Conservation (phyloP, 202 grass and related monocot genomes). For the Schoenoplectus tabernaemontani region DNA sequence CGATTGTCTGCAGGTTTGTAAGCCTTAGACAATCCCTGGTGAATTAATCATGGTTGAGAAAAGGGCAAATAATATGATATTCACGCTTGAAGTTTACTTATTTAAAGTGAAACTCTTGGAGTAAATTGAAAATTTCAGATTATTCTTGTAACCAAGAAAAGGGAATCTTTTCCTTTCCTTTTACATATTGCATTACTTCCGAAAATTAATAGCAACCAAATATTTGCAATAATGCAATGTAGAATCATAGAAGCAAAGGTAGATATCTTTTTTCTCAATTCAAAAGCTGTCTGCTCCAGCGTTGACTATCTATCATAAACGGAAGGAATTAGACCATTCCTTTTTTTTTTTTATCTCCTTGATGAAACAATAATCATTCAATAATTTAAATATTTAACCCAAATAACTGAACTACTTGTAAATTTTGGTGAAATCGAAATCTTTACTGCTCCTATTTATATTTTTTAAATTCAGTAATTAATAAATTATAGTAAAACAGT, state of each 20-base stretch:
- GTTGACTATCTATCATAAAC: no score
- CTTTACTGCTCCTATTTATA: no score
- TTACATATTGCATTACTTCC: not conserved
- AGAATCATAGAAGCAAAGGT: not conserved
- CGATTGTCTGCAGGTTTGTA: not conserved
- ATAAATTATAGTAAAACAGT: no score
- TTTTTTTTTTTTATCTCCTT: not conserved
- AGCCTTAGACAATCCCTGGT: not conserved
- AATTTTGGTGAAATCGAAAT: no score
- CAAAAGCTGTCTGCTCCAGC: not conserved
- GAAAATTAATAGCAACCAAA: not conserved
- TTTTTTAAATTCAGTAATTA: no score
- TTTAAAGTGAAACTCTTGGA: not conserved
- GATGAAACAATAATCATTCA: not conserved
- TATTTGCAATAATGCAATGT: not conserved
- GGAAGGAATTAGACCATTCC: not conserved
- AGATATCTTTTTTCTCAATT: not conserved
- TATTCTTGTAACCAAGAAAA: not conserved
- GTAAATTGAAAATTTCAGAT: not conserved
- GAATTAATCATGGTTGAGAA: not conserved
- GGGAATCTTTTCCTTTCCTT: not conserved
- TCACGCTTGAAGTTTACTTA: conserved; percentile 17
- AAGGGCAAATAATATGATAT: not conserved
- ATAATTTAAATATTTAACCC: not conserved
- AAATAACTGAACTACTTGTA: not conserved